Percentiles rank a stretch among this genome's conserved stretches.
These are phyloP conservation scores for Cnidoscolus chayamansa DNA, from an alignment of 441 rosid species.

Conservation along the genomic window DNA sequence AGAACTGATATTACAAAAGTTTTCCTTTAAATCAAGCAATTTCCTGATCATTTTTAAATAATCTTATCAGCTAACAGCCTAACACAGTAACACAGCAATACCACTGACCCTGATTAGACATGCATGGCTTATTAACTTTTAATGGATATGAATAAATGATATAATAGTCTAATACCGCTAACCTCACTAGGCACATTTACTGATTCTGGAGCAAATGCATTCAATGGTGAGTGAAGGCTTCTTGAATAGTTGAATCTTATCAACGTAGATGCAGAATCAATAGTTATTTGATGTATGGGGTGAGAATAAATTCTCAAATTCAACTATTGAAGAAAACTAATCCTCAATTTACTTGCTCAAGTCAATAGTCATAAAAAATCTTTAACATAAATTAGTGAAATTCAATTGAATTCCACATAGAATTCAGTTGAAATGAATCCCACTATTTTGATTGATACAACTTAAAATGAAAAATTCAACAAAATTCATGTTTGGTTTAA, in stretches of 20 bases:
- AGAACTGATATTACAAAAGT: constrained; percentile 11
- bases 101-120: not conserved
- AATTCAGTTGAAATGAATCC: too few species aligned
- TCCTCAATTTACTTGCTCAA: too few species aligned
- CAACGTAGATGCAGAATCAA: too few species aligned
- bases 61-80: not conserved
- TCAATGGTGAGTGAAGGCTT: not conserved
- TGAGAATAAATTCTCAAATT: too few species aligned
- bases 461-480: too few species aligned
- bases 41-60: constrained; percentile 12
- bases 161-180: not conserved
- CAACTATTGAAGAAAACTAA: too few species aligned
- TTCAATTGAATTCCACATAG: too few species aligned
- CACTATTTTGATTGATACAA: too few species aligned
- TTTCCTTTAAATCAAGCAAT: not conserved
- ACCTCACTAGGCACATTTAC: not conserved
- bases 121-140: not conserved
- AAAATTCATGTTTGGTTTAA: too few species aligned
- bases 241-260: not conserved
- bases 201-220: not conserved
- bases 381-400: too few species aligned
- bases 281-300: too few species aligned
- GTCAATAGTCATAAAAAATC: too few species aligned
- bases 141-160: not conserved
- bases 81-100: not conserved